Conservation (phyloP, 2,329 filamentous ascomycete genomes). For the Aspergillus sergii region DNA sequence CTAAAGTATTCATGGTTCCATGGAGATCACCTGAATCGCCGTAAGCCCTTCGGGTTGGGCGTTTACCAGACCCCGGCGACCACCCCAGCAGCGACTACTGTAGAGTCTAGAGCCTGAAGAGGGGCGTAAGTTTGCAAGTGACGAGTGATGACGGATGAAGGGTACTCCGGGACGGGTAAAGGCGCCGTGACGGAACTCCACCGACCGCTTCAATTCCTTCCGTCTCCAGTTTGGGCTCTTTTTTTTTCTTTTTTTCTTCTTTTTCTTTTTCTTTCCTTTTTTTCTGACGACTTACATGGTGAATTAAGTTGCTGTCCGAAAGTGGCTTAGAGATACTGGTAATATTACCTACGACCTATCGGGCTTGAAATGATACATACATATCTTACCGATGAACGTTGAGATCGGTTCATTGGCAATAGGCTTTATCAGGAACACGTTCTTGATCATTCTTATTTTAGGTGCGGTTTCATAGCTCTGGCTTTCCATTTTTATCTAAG, state of each 20-base stretch:
- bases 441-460: neutral
- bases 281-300: neutral
- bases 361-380: neutral
- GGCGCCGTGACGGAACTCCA: conserved; percentile 30
- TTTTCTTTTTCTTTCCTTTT: neutral
- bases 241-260: neutral
- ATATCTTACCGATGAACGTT: neutral
- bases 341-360: neutral
- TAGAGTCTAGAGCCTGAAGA: conserved; percentile 24
- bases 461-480: neutral
- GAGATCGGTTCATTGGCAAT: neutral
- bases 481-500: conserved; percentile 9
- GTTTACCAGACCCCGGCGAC: conserved; percentile 19
- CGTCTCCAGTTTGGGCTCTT: conserved; percentile 18
- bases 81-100: conserved; percentile 15
- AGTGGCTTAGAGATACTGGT: neutral
- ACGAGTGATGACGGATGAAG: conserved; percentile 24
- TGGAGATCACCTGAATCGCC: conserved; percentile 36
- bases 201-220: conserved; percentile 23
- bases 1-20: conserved; percentile 30
- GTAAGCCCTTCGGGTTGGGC: conserved; percentile 25
- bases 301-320: neutral
- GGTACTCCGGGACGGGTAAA: conserved; percentile 31
- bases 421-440: neutral
- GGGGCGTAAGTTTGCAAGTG: conserved; percentile 20